Evolutionary conservation across 2,329 filamentous ascomycete species (phyloP).

Genomic region (Talaromyces funiculosus): DNA sequence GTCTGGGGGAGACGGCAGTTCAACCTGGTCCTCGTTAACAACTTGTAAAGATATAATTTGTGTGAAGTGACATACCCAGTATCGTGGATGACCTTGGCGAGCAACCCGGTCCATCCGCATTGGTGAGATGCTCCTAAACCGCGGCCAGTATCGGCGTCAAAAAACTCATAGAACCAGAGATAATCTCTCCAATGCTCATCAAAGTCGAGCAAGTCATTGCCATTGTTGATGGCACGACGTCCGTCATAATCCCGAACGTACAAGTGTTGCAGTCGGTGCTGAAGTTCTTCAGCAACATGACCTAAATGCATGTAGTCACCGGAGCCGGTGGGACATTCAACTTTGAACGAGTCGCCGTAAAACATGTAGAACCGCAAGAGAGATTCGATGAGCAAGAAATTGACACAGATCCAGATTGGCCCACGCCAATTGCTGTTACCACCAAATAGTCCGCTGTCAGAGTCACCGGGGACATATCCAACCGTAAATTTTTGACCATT

Average conservation of each 20-base stretch:
- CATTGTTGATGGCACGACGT: constrained; percentile 79
- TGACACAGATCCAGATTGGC: constrained; percentile 93
- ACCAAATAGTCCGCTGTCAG: constrained; percentile 88
- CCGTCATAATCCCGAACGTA: constrained; percentile 81
- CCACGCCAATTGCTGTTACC: constrained; percentile 98
- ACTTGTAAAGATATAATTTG: too few relatives aligned
- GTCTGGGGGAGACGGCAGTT: constrained; percentile 90
- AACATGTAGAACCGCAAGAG: constrained; percentile 95
- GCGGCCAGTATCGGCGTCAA: constrained; percentile 84
- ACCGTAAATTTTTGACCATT: constrained; percentile 87
- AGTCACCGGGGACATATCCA: constrained; percentile 88
- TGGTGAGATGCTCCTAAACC: constrained; percentile 90
- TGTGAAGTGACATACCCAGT: constrained; percentile 84
- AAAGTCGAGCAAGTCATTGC: constrained; percentile 80
- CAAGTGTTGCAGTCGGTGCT: constrained; percentile 88
- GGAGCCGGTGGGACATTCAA: constrained; percentile 90
- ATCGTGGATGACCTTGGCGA: constrained; percentile 96
- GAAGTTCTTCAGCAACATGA: constrained; percentile 88
- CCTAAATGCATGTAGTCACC: constrained; percentile 94
- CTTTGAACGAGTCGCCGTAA: constrained; percentile 80
- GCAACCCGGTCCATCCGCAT: constrained; percentile 91
- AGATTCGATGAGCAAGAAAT: constrained; percentile 89
- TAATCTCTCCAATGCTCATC: constrained; percentile 90
- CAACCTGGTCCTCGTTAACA: constrained; percentile 49
- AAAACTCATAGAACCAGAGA: constrained; percentile 96